A percentile compares a stretch with the other conserved stretches of the same genome.
phyloP scores from a whole-genome alignment of 176 grass and related monocot species.

The Eleusine indica region DNA sequence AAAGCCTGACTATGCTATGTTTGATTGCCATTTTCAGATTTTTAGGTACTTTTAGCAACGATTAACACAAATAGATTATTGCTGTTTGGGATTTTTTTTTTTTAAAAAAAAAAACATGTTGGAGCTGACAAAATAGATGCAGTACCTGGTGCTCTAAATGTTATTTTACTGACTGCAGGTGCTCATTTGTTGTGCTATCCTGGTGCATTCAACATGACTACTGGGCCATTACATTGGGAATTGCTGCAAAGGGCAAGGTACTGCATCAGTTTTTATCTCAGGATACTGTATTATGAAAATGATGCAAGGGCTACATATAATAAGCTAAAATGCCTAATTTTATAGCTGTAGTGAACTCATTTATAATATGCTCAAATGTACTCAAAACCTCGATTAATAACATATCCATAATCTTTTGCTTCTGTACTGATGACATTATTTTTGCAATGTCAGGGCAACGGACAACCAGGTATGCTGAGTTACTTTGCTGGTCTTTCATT shows the following conservation, averaged over 20 bases:
- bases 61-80: background rate
- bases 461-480: conserved; percentile 76
- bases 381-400: background rate
- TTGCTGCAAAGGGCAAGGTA: conserved; percentile 96
- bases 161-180: conserved; percentile 44
- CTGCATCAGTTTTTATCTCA: conserved; percentile 32
- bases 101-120: background rate
- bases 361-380: background rate
- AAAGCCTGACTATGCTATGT: background rate
- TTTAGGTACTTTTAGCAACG: conserved; percentile 18
- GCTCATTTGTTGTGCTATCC: conserved; percentile 97
- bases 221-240: conserved; percentile 96
- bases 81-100: background rate
- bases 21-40: background rate
- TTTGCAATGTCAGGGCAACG: conserved; percentile 63
- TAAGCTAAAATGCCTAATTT: background rate
- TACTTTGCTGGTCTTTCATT: background rate
- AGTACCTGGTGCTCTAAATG: background rate
- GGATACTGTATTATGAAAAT: background rate
- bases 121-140: conserved; percentile 1
- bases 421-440: conserved; percentile 36
- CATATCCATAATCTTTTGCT: background rate
- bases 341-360: background rate
- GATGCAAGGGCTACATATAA: background rate
- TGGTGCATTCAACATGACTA: conserved; percentile 99